Evolutionary conservation across 495 filamentous ascomycete species (phyloP).

Genomic region (Penicillium cosmopolitanum): DNA sequence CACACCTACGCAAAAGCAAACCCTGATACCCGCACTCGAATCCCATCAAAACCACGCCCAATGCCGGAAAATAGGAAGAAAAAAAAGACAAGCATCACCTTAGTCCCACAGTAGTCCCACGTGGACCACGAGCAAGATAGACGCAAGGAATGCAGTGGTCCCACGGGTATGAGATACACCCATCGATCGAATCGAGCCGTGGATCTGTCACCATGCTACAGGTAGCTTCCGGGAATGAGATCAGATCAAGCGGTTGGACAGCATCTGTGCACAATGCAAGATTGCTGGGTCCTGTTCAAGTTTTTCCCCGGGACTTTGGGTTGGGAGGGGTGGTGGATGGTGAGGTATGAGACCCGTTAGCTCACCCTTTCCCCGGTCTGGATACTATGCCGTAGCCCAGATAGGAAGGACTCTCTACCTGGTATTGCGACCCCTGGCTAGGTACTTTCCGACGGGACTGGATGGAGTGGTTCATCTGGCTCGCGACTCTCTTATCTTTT

Average conservation of each 20-base stretch:
- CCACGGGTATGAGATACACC: neutral
- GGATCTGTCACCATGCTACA: neutral
- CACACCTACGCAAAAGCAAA: neutral
- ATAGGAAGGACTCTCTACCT: constrained; percentile 15
- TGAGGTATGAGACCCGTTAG: neutral
- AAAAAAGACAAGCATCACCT: neutral
- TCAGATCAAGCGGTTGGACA: constrained; percentile 20
- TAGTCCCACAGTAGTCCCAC: neutral
- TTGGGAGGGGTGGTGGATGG: neutral
- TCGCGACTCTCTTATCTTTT: too few species aligned
- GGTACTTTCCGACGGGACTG: neutral
- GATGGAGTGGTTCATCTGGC: neutral
- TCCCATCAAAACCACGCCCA: neutral
- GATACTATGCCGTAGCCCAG: neutral
- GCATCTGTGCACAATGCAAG: constrained; percentile 16
- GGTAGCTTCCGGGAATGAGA: constrained; percentile 7
- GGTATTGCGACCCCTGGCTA: constrained; percentile 4
- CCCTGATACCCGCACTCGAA: neutral
- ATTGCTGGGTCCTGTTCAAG: constrained; percentile 6
- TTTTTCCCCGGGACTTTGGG: neutral
- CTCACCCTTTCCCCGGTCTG: neutral
- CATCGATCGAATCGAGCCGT: neutral
- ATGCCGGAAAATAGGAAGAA: neutral
- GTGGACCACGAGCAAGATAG: neutral
- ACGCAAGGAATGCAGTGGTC: neutral